Evolutionary conservation across 2,329 filamentous ascomycete species (phyloP), one percentile per base, ranked within the genome.

Genomic region (Fusarium bactridioides): DNA sequence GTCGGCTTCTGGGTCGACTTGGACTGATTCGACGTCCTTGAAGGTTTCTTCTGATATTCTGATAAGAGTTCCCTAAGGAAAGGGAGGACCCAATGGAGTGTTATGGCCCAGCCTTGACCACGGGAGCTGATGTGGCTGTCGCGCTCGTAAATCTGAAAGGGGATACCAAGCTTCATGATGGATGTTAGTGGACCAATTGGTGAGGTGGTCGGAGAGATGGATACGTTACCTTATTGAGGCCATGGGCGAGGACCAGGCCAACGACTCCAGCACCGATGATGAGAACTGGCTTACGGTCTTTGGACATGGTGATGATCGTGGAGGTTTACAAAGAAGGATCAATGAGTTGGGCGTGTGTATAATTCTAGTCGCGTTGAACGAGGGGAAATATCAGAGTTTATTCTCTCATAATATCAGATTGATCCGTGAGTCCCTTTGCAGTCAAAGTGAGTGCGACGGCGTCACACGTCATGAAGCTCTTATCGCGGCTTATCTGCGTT

Each of bases 261-360:
- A 64, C 61, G 13, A 64, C 61, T 40, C 61, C 61, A 1, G 61
- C 61, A 3, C 61, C 61, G 21, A 64, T 54, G 33, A 64, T 64
- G 16, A 64, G 61, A 15, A 64, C 61, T 45, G 61, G 61, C 13
- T 64, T 64, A 4, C 58, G 61, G 40, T 64, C 61, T 45, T 64
- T 64, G 18, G 61, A 63, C 61, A 64, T 64, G 21, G 16, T 40
- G 57, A n/a, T 27, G 3, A 6, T 40, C 0, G 1, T 0, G 23
- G 31, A 31, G 31, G 1, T 31, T 31, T 13, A 5, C 3, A 12
- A 37, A 7, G 19, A 37, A 37, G 10, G 12, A 7, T 31, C 27
- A 3, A 53, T 25, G 18, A 4, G 1, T 8, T 16, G 25, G 4
- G 5, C 21, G 16, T 31, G 18, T 10, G 23, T 8, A 18, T 15